phyloP scores from a whole-genome alignment of 2,329 filamentous ascomycete species.

The Periconia sp. region DNA sequence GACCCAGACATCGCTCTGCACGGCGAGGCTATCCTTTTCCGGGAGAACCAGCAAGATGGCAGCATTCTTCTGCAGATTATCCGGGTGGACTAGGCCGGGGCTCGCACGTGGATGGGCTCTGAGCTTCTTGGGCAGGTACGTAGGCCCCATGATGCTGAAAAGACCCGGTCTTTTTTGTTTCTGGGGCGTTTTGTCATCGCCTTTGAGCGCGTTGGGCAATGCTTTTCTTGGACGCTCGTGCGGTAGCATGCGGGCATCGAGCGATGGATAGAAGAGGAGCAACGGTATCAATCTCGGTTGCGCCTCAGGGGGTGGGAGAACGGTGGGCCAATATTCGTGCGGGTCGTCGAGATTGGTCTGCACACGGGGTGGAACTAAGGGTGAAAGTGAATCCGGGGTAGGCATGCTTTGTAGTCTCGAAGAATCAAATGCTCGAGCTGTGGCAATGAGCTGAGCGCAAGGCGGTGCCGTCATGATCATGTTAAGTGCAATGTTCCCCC shows the following conservation, averaged over 20 bases:
- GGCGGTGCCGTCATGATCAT: slow-evolving; percentile 42
- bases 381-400: slow-evolving; percentile 23
- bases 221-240: slow-evolving; percentile 43
- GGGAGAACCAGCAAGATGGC: slow-evolving; percentile 46
- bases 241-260: slow-evolving; percentile 45
- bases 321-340: slow-evolving; percentile 37
- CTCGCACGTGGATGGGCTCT: slow-evolving; percentile 44
- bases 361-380: slow-evolving; percentile 29
- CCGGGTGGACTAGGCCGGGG: slow-evolving; percentile 40
- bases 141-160: slow-evolving; percentile 45
- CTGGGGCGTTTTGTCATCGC: slow-evolving; percentile 29
- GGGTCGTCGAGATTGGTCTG: slow-evolving; percentile 36
- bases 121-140: slow-evolving; percentile 44
- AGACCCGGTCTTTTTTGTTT: slow-evolving; percentile 37
- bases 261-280: slow-evolving; percentile 47
- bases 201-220: slow-evolving; percentile 38
- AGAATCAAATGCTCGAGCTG: slow-evolving; percentile 10
- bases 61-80: slow-evolving; percentile 40
- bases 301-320: slow-evolving; percentile 37
- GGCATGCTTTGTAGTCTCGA: slow-evolving; percentile 1
- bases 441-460: slow-evolving; percentile 21
- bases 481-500: slow-evolving; percentile 52
- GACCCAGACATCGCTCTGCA: slow-evolving; percentile 48
- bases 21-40: slow-evolving; percentile 44
- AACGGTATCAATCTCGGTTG: slow-evolving; percentile 42